These are phyloP conservation scores for Balansia obtecta DNA, from an alignment of 2,329 filamentous ascomycete species.

Conservation along the genomic window DNA sequence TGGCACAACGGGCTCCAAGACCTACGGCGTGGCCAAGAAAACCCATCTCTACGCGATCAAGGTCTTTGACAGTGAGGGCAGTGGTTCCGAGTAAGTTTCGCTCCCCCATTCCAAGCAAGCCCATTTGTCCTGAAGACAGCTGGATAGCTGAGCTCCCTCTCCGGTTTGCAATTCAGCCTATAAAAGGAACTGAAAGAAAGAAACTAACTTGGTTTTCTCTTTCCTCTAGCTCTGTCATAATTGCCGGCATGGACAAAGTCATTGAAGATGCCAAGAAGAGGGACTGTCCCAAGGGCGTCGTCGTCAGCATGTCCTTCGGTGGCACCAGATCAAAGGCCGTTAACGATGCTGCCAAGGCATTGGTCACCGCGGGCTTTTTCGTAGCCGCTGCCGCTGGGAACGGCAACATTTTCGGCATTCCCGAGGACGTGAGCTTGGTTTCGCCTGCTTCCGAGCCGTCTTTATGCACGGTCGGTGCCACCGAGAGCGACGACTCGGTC, in stretches of 20 bases:
- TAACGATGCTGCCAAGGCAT: slow-evolving; percentile 19
- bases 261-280: slow-evolving; percentile 19
- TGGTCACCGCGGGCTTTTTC: slow-evolving; percentile 31
- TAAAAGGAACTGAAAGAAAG: background rate
- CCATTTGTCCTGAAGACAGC: too few relatives aligned
- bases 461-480: slow-evolving; percentile 11
- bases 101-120: background rate
- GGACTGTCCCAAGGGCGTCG: slow-evolving; percentile 26
- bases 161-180: too few relatives aligned
- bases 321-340: slow-evolving; percentile 24
- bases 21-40: slow-evolving; percentile 29
- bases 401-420: slow-evolving; percentile 1
- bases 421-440: slow-evolving; percentile 5
- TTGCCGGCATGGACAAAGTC: slow-evolving; percentile 29
- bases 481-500: slow-evolving; percentile 16
- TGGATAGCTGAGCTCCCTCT: too few relatives aligned
- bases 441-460: slow-evolving; percentile 13
- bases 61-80: slow-evolving; percentile 22
- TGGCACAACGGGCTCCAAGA: slow-evolving; percentile 17
- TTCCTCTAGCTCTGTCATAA: slow-evolving; percentile 19
- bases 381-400: slow-evolving; percentile 41
- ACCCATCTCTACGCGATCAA: slow-evolving; percentile 27
- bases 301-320: slow-evolving; percentile 34
- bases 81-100: slow-evolving; percentile 10
- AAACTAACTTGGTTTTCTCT: slow-evolving; percentile 5